Conservation (phyloP, 495 filamentous ascomycete species). For the Xylaria palmicola region DNA sequence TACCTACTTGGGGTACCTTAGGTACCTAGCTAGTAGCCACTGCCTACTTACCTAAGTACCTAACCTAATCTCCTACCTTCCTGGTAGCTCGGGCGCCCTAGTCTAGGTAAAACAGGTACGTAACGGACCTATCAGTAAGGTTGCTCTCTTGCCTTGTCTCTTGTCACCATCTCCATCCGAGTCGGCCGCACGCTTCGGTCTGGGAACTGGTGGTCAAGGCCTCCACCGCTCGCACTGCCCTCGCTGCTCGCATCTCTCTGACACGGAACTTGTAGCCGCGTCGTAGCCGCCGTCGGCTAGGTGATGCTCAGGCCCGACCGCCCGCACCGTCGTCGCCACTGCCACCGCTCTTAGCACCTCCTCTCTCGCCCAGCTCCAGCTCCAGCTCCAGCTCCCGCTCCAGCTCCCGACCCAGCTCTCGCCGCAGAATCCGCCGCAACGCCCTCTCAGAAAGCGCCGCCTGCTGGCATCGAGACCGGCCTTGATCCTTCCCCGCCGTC, state of each 20-base stretch:
- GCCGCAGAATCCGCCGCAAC: constrained; percentile 11
- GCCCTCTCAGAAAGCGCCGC: constrained; percentile 14
- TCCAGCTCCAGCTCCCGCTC: neutral
- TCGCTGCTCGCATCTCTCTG: neutral
- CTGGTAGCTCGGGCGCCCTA: too few species aligned
- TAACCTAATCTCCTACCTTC: too few species aligned
- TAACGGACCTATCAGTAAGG: too few species aligned
- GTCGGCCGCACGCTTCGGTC: too few species aligned
- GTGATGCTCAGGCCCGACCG: neutral
- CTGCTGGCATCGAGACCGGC: neutral
- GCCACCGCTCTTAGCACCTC: neutral
- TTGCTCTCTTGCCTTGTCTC: too few species aligned
- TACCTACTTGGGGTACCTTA: neutral
- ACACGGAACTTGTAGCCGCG: neutral
- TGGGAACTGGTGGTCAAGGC: constrained; percentile 4
- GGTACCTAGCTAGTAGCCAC: too few species aligned
- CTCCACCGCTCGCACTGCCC: neutral
- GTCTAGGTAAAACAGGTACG: too few species aligned
- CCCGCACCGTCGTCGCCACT: neutral
- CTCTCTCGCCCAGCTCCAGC: neutral
- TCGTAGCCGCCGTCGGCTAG: neutral
- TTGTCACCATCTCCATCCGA: too few species aligned
- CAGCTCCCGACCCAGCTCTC: neutral
- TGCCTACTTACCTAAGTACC: too few species aligned
- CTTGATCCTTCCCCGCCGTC: constrained; percentile 1